Base-by-base conservation (phyloP, 164 flowering plant genomes). In the Nymphaea colorata region DNA sequence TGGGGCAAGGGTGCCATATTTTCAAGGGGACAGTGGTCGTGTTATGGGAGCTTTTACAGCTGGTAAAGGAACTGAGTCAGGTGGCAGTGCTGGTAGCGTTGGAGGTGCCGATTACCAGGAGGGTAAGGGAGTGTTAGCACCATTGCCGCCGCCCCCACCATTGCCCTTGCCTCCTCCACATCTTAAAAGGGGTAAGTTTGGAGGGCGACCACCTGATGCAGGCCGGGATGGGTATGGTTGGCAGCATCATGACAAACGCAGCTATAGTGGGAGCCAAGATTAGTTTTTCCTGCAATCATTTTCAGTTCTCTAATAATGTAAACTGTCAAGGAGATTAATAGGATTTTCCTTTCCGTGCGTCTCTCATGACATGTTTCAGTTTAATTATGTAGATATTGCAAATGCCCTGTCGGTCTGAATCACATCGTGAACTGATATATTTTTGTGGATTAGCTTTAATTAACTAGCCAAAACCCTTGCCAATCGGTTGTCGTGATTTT, bases 141-240 rank as follows among this genome's bases (percentile, higher is more conserved):
- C 81, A 62, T 84, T 78, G 68, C 83, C 87, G 2, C 14, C 75
- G 69, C 70, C 77, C 36, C 71, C 71, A 16, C 82, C 85, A 36
- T 86, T 77, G 0, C 83, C 83, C 10, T 85, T 86, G 2, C 90
- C 85, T 4, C 87, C 90, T 25, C 77, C 82, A 41, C 85, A 83
- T 62, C 66, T 59, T 11, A 74, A 73, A 25, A 67, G 83, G 17
- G 82, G 78, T 6, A 78, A 78, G 72, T 81, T 74, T 75, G 78
- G 77, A 0, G 42, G 73, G 57, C 57, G 3, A 51, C 57, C 57
- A 67, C 69, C 82, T 0, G 88, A 80, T 36, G 65, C 64, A 65
- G 78, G 74, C 59, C 70, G 71, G 67, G 89, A 85, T 59, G 87
- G 84, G 41, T 81, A 80, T 53, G 81, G 83, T 43, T 83, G 80